Conservation (phyloP, 2,329 filamentous ascomycete genomes). For the Corinectria fuckeliana region DNA sequence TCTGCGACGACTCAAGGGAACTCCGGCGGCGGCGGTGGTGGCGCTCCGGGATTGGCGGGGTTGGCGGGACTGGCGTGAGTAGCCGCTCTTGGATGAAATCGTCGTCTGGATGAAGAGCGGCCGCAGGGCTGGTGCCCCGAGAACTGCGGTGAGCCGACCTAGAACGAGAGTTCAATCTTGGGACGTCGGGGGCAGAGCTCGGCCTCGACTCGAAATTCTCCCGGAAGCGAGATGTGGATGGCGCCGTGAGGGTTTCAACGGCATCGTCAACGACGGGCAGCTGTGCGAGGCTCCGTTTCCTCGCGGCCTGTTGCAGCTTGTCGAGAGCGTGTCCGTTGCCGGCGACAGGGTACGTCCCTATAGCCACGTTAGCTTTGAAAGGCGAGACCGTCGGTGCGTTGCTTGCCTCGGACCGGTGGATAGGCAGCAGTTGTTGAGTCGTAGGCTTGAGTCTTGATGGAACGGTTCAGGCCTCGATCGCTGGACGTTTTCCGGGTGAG, state of each 20-base stretch:
- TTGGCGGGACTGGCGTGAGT: conserved; percentile 31
- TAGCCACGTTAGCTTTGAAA: conserved; percentile 1
- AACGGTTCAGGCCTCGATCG: conserved; percentile 7
- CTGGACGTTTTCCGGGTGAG: conserved; percentile 27
- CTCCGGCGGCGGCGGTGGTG: conserved; percentile 29
- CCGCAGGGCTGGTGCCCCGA: conserved; percentile 28
- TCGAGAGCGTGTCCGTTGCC: conserved; percentile 37
- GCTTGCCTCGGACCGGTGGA: conserved; percentile 35
- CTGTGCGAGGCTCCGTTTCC: conserved; percentile 35
- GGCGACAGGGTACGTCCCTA: conserved; percentile 37
- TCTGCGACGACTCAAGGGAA: conserved; percentile 27
- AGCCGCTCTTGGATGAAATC: conserved; percentile 20
- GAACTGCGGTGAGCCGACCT: conserved; percentile 28
- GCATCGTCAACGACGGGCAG: conserved; percentile 20
- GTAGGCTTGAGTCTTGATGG: conserved; percentile 35
- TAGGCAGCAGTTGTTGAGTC: conserved; percentile 33
- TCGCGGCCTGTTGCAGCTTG: conserved; percentile 35
- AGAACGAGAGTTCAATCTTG: conserved; percentile 14
- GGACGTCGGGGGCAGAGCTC: conserved; percentile 28
- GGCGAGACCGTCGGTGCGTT: background rate
- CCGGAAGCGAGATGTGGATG: conserved; percentile 28
- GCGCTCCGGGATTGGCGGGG: conserved; percentile 26
- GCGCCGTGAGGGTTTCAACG: conserved; percentile 12
- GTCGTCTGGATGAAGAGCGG: conserved; percentile 21
- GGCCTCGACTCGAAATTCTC: conserved; percentile 22